Percentiles rank a stretch among this genome's conserved stretches.
These are phyloP conservation scores for Apiospora aurea DNA, from an alignment of 2,329 filamentous ascomycete species.

Conservation along the genomic window DNA sequence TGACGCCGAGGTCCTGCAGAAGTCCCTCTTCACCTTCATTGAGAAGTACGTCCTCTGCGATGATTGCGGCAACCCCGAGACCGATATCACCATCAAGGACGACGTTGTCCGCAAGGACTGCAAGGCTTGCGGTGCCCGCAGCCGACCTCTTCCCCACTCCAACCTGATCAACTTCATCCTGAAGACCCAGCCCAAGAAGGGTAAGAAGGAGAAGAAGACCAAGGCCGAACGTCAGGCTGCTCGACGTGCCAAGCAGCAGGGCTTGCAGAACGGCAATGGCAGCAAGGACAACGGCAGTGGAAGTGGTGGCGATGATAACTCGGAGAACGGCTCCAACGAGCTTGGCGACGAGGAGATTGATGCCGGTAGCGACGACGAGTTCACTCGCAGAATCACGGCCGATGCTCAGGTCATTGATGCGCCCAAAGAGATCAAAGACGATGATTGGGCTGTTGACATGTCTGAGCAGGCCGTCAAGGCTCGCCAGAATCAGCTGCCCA, in stretches of 20 bases:
- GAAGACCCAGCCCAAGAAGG: slow-evolving; percentile 92
- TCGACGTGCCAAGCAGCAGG: slow-evolving; percentile 85
- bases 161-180: slow-evolving; percentile 98
- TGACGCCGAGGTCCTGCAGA: slow-evolving; percentile 93
- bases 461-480: slow-evolving; percentile 95
- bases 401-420: slow-evolving; percentile 56
- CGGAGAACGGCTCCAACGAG: slow-evolving; percentile 65
- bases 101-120: slow-evolving; percentile 92
- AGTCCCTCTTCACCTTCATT: slow-evolving; percentile 98
- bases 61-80: slow-evolving; percentile 99
- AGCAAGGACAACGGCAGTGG: slow-evolving; percentile 57
- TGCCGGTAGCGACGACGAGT: slow-evolving; percentile 88
- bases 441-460: slow-evolving; percentile 96
- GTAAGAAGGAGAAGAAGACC: slow-evolving; percentile 94
- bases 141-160: slow-evolving; percentile 88
- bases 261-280: slow-evolving; percentile 64
- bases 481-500: slow-evolving; percentile 90
- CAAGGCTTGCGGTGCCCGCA: slow-evolving; percentile 96
- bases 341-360: slow-evolving; percentile 63
- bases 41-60: slow-evolving; percentile 99
- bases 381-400: slow-evolving; percentile 74
- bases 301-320: slow-evolving; percentile 70
- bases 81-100: slow-evolving; percentile 94
- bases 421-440: slow-evolving; percentile 75
- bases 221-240: slow-evolving; percentile 89